These are phyloP conservation scores for Hirsutella minnesotensis DNA, from an alignment of 2,329 filamentous ascomycete species.

Conservation along the genomic window DNA sequence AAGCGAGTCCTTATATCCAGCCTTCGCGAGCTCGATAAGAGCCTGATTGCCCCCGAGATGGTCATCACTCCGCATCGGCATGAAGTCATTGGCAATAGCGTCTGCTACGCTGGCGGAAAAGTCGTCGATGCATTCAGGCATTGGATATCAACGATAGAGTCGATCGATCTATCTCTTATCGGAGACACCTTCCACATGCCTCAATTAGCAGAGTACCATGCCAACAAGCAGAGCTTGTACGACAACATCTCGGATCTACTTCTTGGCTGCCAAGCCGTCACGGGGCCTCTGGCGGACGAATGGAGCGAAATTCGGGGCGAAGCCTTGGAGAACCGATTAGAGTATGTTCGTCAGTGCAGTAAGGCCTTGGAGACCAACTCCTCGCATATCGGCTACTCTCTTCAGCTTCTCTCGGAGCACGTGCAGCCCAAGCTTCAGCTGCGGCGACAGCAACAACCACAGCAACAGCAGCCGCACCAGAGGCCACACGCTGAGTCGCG, in stretches of 20 bases:
- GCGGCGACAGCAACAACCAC: conserved; percentile 20
- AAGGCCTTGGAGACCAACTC: conserved; percentile 77
- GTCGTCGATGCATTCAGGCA: conserved; percentile 82
- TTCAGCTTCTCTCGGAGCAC: conserved; percentile 78
- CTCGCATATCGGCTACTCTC: conserved; percentile 75
- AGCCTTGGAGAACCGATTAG: conserved; percentile 75
- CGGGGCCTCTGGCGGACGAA: conserved; percentile 82
- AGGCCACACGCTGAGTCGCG: conserved; percentile 23
- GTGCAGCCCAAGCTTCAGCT: conserved; percentile 47
- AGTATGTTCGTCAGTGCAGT: conserved; percentile 64
- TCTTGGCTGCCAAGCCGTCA: conserved; percentile 80
- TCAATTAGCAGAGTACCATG: conserved; percentile 74
- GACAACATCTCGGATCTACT: conserved; percentile 87
- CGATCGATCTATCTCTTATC: conserved; percentile 74
- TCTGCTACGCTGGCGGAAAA: conserved; percentile 67
- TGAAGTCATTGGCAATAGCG: conserved; percentile 65
- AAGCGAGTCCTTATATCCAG: conserved; percentile 76
- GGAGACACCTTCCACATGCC: conserved; percentile 72
- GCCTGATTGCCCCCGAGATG: conserved; percentile 65
- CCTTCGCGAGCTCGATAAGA: conserved; percentile 79
- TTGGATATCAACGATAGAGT: conserved; percentile 84
- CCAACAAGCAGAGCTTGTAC: conserved; percentile 87
- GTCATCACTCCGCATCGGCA: conserved; percentile 70
- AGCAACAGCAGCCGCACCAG: conserved; percentile 27
- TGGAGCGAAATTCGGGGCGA: conserved; percentile 91